Percentiles rank a stretch among this genome's conserved stretches.
Evolutionary conservation across 768 basidiomycete species (phyloP).

Genomic region (Podaxis sp.): DNA sequence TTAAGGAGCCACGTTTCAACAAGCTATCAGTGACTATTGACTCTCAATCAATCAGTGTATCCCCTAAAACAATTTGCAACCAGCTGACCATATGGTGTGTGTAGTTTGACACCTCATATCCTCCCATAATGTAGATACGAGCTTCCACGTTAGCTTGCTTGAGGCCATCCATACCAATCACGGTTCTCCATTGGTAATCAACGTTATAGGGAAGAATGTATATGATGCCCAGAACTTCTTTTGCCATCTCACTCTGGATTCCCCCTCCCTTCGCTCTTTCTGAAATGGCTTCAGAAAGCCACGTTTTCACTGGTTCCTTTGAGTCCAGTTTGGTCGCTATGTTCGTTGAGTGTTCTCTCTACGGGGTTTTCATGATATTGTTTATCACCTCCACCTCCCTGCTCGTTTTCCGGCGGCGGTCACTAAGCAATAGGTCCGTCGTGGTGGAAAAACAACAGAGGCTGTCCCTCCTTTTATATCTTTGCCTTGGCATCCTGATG

Average conservation of each 20-base stretch:
- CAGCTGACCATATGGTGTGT: too few species aligned
- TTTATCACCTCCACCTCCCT: conserved; percentile 4
- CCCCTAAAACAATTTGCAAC: too few species aligned
- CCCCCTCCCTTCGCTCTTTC: background rate
- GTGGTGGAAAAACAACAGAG: conserved; percentile 1
- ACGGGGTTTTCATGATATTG: conserved; percentile 1
- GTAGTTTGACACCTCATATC: background rate
- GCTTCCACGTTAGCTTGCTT: too few species aligned
- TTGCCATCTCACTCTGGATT: background rate
- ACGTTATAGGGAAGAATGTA: background rate
- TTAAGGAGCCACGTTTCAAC: too few species aligned
- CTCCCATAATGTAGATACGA: background rate
- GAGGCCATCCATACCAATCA: background rate
- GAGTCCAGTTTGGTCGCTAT: background rate
- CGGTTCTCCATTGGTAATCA: background rate
- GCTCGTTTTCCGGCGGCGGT: background rate
- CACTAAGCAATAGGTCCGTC: background rate
- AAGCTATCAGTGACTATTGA: too few species aligned
- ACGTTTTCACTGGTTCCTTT: background rate
- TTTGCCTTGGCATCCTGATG: conserved; percentile 1
- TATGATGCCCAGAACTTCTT: background rate
- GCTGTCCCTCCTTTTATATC: background rate
- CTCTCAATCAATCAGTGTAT: too few species aligned
- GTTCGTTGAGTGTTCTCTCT: conserved; percentile 1
- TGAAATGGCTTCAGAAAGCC: background rate